Percentiles rank a stretch among this genome's conserved stretches.
phyloP scores from a whole-genome alignment of 441 rosid genomes.

The Erysimum cheiri region DNA sequence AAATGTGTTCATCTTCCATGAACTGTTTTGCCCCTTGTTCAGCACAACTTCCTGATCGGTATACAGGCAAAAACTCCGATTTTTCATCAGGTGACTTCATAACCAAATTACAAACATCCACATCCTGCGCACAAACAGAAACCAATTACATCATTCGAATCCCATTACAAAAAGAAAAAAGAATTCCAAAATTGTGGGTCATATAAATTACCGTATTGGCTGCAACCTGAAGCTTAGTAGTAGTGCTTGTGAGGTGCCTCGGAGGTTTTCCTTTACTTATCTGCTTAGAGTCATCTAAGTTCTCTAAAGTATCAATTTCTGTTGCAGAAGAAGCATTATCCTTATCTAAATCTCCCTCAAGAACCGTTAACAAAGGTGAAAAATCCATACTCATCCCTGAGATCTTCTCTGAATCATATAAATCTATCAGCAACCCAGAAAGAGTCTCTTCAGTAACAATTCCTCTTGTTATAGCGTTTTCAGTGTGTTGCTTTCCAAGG shows the following conservation, averaged over 20 bases:
- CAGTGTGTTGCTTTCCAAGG: conserved; percentile 15
- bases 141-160: conserved; percentile 22
- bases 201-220: conserved; percentile 58
- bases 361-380: conserved; percentile 55
- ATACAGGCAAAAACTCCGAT: conserved; percentile 60
- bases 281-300: conserved; percentile 61
- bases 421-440: conserved; percentile 39
- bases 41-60: conserved; percentile 93
- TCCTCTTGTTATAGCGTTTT: conserved; percentile 15
- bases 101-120: conserved; percentile 62
- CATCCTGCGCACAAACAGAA: conserved; percentile 56
- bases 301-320: conserved; percentile 52
- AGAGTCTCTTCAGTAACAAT: conserved; percentile 26
- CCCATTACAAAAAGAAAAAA: background rate
- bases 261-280: conserved; percentile 82
- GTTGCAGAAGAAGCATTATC: conserved; percentile 51
- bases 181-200: background rate
- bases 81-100: conserved; percentile 64
- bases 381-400: conserved; percentile 66
- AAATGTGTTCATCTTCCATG: conserved; percentile 95
- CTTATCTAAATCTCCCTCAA: conserved; percentile 60
- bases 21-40: conserved; percentile 85
- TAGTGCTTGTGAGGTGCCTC: conserved; percentile 58
- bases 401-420: conserved; percentile 61
- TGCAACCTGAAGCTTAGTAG: conserved; percentile 53